Evolutionary conservation across 106 monocot species (phyloP), one percentile per base, ranked within the genome.

Genomic region (Cymbidium sinense): DNA sequence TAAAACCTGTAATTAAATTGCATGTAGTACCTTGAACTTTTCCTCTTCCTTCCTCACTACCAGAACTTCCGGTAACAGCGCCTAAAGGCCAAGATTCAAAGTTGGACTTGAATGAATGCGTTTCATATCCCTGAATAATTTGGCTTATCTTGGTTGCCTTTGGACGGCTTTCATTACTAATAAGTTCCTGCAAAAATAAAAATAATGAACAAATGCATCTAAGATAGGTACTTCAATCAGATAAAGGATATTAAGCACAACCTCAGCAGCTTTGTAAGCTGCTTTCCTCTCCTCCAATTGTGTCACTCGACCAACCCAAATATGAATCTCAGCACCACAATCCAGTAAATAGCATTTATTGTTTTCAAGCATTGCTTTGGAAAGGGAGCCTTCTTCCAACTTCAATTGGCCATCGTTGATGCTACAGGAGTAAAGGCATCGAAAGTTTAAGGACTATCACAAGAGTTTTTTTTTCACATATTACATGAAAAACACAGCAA

Each of bases 231-330:
- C 4, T 43, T 1, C 43, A 20, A 15, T 5, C 64, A 54, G 19
- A 20, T 3, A 11, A 11, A 52, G 19, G 13, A 47, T 0, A 6
- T 10, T 30, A 52, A 29, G 25, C 36, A 27, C 52, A 85, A 96
- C 96, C 94, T 98, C 94, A 84, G 90, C 87, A 80, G 78, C 82
- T 84, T 84, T 88, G 64, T 76, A 81, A 19, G 90, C 92, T 80
- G 84, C 81, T 86, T 94, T 98, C 80, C 94, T 91, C 30, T 94
- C 96, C 35, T 98, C 96, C 17, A 98, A 37, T 79, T 89, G 91
- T 64, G 94, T 94, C 73, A 88, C 84, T n/a, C 94, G 86, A 23
- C 96, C 96, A 88, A 94, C 91, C 96, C 96, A 98, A 81, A 94
- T 79, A 90, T 90, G 94, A 50, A 92, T 75, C 79, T 98, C 96